Evolutionary conservation across 345 rosid genomes (phyloP).

Genomic region (Mallotus nudiflorus): DNA sequence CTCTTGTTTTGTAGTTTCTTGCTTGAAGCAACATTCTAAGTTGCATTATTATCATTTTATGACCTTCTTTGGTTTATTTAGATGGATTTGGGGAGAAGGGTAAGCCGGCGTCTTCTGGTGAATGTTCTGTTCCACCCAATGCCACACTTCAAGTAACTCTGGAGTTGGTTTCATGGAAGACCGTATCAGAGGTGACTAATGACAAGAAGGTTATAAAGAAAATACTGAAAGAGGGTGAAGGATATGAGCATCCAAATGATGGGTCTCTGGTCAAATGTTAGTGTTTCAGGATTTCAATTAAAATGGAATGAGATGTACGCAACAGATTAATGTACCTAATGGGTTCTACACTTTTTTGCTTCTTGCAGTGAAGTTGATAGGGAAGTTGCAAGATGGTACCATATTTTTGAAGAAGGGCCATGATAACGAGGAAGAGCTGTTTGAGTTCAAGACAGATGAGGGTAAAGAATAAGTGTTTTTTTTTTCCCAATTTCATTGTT

Average conservation of each 20-base stretch:
- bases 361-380: slow-evolving; percentile 73
- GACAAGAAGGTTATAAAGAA: slow-evolving; percentile 84
- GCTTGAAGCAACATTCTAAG: background rate
- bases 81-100: slow-evolving; percentile 98
- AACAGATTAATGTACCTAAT: background rate
- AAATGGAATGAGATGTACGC: no score
- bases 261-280: slow-evolving; percentile 75
- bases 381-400: slow-evolving; percentile 80
- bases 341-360: background rate
- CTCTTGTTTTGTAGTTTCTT: background rate
- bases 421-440: slow-evolving; percentile 53
- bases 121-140: slow-evolving; percentile 79
- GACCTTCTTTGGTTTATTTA: slow-evolving; percentile 20
- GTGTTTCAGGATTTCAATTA: background rate
- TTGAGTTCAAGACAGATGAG: slow-evolving; percentile 87
- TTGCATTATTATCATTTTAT: background rate
- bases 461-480: slow-evolving; percentile 37
- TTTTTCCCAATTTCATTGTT: background rate
- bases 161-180: slow-evolving; percentile 86
- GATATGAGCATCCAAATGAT: slow-evolving; percentile 79
- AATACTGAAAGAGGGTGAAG: slow-evolving; percentile 83
- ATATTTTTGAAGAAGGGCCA: slow-evolving; percentile 77
- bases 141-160: slow-evolving; percentile 57
- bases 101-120: slow-evolving; percentile 48
- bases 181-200: slow-evolving; percentile 73